Base-by-base conservation (phyloP, 2,329 filamentous ascomycete species). In the Passalora sequoiae region DNA sequence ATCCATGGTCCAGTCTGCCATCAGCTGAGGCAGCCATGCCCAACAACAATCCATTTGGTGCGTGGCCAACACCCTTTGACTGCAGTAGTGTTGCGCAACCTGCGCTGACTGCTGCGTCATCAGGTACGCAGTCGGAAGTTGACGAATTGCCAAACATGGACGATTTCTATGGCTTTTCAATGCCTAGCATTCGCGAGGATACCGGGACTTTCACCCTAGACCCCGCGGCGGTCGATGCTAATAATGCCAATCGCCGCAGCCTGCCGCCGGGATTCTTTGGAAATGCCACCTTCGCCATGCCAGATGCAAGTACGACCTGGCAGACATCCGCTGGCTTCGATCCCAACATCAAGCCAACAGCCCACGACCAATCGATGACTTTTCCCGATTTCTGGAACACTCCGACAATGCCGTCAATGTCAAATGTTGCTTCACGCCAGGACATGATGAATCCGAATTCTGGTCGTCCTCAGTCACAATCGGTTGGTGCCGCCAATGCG, bases 51-150 rank as follows among this genome's bases (percentile, higher is more conserved):
- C 56, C 58, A 2, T 63, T 63, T 36, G 57, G 56, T 22, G 59
- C 56, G 21, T 64, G 60, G 60, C 51, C 60, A 7, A 58, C 54
- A 10, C 47, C 44, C 28, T 45, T 44, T 22, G 59, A 62, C 25
- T 41, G 29, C 15, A 51, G 46, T 19, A 50, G 46, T 40, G 22
- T 55, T 28, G 51, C 54, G n/a, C 63, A 66, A 48, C 63, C 63
- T 38, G 63, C 63, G 12, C 47, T 66, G 47, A 65, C 63, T 20
- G 58, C 61, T 30, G 60, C 61, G n/a, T 66, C 63, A 6, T 65
- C 63, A 15, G 61, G 60, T n/a, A 64, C 62, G 4, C 59, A 63
- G 38, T 66, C 63, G 13, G 63, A 66, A 35, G 51, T 65, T 22
- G 63, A 65, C 36, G 63, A 66, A 40, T 53, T 63, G 12, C 59